Evolutionary conservation across 352 stramenopile species (phyloP).

Genomic region (Blastocystis sp.): DNA sequence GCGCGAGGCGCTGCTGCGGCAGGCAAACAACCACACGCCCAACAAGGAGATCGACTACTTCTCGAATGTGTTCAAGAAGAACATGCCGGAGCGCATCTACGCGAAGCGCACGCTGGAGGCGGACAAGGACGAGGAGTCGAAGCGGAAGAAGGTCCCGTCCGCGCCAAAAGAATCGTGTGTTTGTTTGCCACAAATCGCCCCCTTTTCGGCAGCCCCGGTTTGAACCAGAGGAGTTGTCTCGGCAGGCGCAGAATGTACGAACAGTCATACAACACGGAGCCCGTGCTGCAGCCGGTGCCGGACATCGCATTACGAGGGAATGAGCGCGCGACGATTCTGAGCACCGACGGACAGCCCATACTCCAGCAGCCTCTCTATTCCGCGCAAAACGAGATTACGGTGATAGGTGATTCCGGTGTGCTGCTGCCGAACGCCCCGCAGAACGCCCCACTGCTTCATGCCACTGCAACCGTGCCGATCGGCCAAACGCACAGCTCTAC

Average conservation of each 20-base stretch:
- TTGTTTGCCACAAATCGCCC: no score
- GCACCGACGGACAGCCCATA: no score
- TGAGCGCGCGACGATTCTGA: no score
- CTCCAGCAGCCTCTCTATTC: conserved; percentile 1
- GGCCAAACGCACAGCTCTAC: neutral
- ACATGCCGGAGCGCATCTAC: conserved; percentile 40
- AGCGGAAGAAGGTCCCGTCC: conserved; percentile 51
- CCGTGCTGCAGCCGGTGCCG: no score
- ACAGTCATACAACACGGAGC: no score
- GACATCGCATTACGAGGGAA: no score
- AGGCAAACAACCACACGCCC: neutral
- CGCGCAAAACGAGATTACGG: neutral
- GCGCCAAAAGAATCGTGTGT: no score
- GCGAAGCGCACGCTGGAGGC: conserved; percentile 59
- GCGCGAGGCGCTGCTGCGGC: conserved; percentile 48
- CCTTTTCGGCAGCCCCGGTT: no score
- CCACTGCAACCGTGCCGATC: neutral
- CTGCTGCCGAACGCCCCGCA: neutral
- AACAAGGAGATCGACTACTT: conserved; percentile 65
- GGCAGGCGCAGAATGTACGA: no score
- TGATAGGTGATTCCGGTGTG: neutral
- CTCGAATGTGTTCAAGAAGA: conserved; percentile 62
- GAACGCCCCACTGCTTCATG: neutral
- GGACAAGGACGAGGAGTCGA: conserved; percentile 58
- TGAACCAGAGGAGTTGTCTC: no score